Evolutionary conservation across 495 filamentous ascomycete genomes (phyloP), one percentile per base, ranked within the genome.

Genomic region (Aspergillus heteromorphus): DNA sequence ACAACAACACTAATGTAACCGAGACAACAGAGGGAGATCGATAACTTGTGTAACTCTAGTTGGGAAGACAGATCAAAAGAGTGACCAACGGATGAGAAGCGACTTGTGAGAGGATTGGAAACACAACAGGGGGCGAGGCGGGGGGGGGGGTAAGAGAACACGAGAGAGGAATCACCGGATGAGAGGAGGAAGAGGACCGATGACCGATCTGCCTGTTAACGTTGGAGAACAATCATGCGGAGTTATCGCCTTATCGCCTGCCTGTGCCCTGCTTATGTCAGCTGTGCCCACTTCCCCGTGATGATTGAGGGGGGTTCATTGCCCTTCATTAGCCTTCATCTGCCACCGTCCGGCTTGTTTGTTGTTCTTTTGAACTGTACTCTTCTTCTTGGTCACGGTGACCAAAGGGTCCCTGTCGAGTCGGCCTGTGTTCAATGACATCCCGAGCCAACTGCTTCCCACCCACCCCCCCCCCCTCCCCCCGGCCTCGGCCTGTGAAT

Each of bases 1-100:
- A 21, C 50, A n/a, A n/a, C n/a, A n/a, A 45, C 25, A 14, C n/a
- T n/a, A n/a, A n/a, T n/a, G 36, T n/a, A 45, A 53, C 50, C 34
- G 13, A n/a, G 34, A 38, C 34, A 38, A 38, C 34, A 38, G 34
- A 14, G 34, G 10, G 34, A 13, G n/a, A 13, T 38, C 34, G 9
- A 38, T 13, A 13, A 5, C 5, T 13, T 2, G 11, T 4, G n/a
- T 38, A n/a, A 5, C 5, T 4, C 34, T 1, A 13, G 10, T 38
- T 5, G 2, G 5, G 1, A 38, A 38, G n/a, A 5, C 34, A 38
- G n/a, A n/a, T 14, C 13, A 9, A 38, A 38, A 38, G 5, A 1
- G 13, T 5, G 13, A n/a, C 34, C 8, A n/a, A 38, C 1, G n/a
- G 11, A 5, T n/a, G n/a, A 38, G 34, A n/a, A 38, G 23, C 17